phyloP scores from a whole-genome alignment of 306 rosid species.

The Glycine tomentella region DNA sequence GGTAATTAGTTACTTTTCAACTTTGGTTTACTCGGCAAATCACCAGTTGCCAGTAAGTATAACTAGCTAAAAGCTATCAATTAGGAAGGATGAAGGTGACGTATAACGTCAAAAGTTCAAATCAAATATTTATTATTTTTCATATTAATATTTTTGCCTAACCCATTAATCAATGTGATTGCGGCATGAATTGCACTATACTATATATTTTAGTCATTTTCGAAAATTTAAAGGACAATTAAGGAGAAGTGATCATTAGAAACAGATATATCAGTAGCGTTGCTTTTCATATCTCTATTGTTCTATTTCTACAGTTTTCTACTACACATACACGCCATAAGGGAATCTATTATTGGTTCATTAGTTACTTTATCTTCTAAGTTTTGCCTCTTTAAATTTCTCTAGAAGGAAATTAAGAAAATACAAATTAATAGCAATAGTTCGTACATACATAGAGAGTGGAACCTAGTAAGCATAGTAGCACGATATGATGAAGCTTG shows the following conservation, averaged over 20 bases:
- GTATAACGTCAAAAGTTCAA: no score
- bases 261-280: neutral
- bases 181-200: neutral
- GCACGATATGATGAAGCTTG: neutral
- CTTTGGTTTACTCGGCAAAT: neutral
- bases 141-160: neutral
- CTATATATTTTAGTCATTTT: neutral
- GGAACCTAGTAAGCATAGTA: no score
- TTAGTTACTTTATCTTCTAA: neutral
- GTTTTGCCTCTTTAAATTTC: neutral
- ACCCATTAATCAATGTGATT: neutral
- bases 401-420: neutral
- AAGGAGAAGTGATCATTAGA: neutral
- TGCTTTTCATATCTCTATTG: constrained; percentile 3
- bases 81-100: no score
- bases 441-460: no score
- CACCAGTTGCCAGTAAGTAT: neutral
- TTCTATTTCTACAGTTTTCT: neutral
- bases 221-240: neutral
- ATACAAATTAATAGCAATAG: neutral
- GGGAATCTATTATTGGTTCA: neutral
- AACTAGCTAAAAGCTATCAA: neutral
- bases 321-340: neutral
- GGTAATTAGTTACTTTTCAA: neutral
- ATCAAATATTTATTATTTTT: neutral